Evolutionary conservation across 768 basidiomycete genomes (phyloP).

Genomic region (Dioszegia aurantiaca): DNA sequence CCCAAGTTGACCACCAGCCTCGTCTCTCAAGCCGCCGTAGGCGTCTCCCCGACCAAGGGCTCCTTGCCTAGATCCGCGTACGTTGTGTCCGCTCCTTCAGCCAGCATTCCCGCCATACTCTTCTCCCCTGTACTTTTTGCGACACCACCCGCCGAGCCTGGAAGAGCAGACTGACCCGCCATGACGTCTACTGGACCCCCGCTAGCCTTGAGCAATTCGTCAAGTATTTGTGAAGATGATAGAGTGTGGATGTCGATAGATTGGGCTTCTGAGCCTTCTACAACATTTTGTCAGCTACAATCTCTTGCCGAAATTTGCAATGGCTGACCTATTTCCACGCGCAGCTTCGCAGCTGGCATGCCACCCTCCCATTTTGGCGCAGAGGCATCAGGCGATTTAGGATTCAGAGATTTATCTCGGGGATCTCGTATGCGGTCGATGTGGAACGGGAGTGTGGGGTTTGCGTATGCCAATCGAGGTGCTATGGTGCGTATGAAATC

Average conservation of each 20-base stretch:
- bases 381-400: constrained; percentile 19
- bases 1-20: too few relatives aligned
- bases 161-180: neutral
- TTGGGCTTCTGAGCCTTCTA: constrained; percentile 3
- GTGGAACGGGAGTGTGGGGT: constrained; percentile 25
- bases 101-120: constrained; percentile 11
- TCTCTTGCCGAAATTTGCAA: too few relatives aligned
- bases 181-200: constrained; percentile 9
- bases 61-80: constrained; percentile 17
- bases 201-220: neutral
- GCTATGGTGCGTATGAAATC: constrained; percentile 28
- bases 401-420: constrained; percentile 23
- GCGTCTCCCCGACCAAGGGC: constrained; percentile 5
- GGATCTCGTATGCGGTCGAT: constrained; percentile 34
- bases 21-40: neutral
- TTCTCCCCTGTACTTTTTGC: neutral
- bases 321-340: constrained; percentile 10
- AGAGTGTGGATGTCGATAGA: constrained; percentile 4
- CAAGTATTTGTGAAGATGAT: neutral
- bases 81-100: constrained; percentile 11
- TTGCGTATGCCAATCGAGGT: constrained; percentile 35
- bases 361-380: neutral
- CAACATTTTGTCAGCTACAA: neutral
- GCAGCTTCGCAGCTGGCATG: constrained; percentile 1
- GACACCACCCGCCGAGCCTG: neutral